Evolutionary conservation across 768 basidiomycete species (phyloP).

Genomic region (Russula ochroleuca): DNA sequence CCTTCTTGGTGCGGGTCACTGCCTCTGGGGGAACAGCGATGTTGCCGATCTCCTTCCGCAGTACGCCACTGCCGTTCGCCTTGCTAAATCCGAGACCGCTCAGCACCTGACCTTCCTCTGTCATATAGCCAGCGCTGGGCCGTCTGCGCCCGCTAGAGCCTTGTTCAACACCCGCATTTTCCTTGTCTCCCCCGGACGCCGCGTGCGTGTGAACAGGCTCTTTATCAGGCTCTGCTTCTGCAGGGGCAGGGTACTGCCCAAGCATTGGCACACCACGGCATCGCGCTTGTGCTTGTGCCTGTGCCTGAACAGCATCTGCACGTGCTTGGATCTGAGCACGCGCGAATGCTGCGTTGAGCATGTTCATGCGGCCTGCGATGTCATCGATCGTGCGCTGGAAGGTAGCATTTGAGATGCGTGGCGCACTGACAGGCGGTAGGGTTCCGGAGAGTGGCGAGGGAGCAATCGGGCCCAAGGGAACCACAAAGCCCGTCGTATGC

Average conservation of each 20-base stretch:
- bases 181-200: slow-evolving; percentile 34
- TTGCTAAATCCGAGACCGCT: slow-evolving; percentile 37
- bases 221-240: slow-evolving; percentile 13
- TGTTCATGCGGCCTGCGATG: slow-evolving; percentile 46
- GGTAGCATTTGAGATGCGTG: slow-evolving; percentile 39
- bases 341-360: slow-evolving; percentile 32
- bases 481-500: slow-evolving; percentile 14
- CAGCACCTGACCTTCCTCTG: slow-evolving; percentile 29
- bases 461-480: slow-evolving; percentile 19
- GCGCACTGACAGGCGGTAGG: slow-evolving; percentile 42
- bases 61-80: slow-evolving; percentile 27
- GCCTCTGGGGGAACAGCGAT: slow-evolving; percentile 38
- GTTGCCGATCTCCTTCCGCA: slow-evolving; percentile 53
- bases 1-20: slow-evolving; percentile 45
- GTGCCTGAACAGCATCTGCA: slow-evolving; percentile 19
- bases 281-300: slow-evolving; percentile 11
- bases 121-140: slow-evolving; percentile 8
- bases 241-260: slow-evolving; percentile 8
- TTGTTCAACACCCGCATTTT: slow-evolving; percentile 34
- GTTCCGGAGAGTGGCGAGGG: slow-evolving; percentile 28
- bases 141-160: slow-evolving; percentile 29
- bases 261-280: slow-evolving; percentile 14
- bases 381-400: slow-evolving; percentile 44
- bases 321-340: slow-evolving; percentile 27
- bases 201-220: slow-evolving; percentile 8